Base-by-base conservation (phyloP, 305 asterid species). In the Fraxinus dipetala region DNA sequence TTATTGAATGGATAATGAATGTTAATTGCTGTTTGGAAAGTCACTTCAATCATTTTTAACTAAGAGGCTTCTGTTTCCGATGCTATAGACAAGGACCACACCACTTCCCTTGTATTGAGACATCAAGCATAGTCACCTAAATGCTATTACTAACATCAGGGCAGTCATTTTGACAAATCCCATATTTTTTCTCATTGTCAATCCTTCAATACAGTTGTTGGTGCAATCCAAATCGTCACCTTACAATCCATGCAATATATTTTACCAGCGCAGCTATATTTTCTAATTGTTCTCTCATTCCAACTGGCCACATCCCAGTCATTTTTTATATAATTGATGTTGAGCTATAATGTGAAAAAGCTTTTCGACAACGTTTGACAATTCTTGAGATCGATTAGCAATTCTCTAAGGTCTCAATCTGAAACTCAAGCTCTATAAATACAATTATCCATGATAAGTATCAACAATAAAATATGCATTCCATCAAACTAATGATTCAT, bases 401-500 rank as follows among this genome's bases (percentile, higher is more conserved):
- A 5, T n/a, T 10, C 28, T 24, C 18, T 0, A 24, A 9, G 11
- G 69, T 11, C 36, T 51, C 6, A 20, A 72, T 36, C 40, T 36
- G 40, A 36, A 7, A 36, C 40, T 36, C 40, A 6, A 36, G 40
- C 40, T 36, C 40, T 36, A 36, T 36, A 36, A 36, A 36, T 36
- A 36, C 38, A 34, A 34, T 34, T 34, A 34, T 34, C 38, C 38
- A 34, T 34, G 38, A 34, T 34, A 34, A 34, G 38, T 34, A 34
- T 34, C 38, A 34, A 34, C 24, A 24, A 24, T 13, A 67, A 32
- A 79, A 77, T 77, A 77, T 74, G 36, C 24, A 38, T 24, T 10
- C 54, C 32, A 80, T 80, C 79, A 81, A 48, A 74, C 78, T 72
- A 74, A 69, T 78, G 56, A 43, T 34, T 34, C 38, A 28, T 6